Evolutionary conservation across 805 yeast species (phyloP).

Genomic region (Kodamaea kakaduensis): DNA sequence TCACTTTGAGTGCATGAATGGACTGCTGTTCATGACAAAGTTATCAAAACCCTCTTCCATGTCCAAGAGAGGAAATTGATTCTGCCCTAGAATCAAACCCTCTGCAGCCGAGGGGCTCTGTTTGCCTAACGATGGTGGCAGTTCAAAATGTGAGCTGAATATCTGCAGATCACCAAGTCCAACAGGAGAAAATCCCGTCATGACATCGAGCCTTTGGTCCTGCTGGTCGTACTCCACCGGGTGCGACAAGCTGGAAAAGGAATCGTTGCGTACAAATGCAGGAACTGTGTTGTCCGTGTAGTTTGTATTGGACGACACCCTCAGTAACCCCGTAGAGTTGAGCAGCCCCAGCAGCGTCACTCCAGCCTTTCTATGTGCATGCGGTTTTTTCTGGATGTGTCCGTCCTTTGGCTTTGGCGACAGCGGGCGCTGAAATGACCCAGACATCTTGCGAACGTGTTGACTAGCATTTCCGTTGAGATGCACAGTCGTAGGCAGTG

Average conservation of each 20-base stretch:
- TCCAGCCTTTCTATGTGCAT: neutral
- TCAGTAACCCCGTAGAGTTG: neutral
- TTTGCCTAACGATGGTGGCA: neutral
- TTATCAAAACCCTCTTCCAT: conserved; percentile 2
- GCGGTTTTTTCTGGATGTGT: conserved; percentile 6
- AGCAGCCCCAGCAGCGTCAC: neutral
- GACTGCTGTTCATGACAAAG: conserved; percentile 3
- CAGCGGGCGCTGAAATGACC: neutral
- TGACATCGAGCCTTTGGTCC: neutral
- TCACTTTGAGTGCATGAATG: conserved; percentile 1
- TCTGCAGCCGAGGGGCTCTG: neutral
- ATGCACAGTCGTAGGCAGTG: conserved; percentile 3
- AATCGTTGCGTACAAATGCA: conserved; percentile 3
- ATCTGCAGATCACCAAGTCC: neutral
- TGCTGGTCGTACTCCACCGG: neutral
- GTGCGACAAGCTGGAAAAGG: conserved; percentile 3
- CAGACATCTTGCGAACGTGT: conserved; percentile 6
- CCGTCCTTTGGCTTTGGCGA: conserved; percentile 8
- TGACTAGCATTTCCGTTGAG: conserved; percentile 4
- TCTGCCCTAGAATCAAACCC: neutral
- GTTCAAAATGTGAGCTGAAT: conserved; percentile 2
- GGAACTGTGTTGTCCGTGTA: neutral
- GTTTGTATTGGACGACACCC: neutral
- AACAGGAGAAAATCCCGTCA: neutral
- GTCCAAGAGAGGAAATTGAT: conserved; percentile 1